Evolutionary conservation across 768 basidiomycete species (phyloP).

Genomic region (Mycena capillaripes): DNA sequence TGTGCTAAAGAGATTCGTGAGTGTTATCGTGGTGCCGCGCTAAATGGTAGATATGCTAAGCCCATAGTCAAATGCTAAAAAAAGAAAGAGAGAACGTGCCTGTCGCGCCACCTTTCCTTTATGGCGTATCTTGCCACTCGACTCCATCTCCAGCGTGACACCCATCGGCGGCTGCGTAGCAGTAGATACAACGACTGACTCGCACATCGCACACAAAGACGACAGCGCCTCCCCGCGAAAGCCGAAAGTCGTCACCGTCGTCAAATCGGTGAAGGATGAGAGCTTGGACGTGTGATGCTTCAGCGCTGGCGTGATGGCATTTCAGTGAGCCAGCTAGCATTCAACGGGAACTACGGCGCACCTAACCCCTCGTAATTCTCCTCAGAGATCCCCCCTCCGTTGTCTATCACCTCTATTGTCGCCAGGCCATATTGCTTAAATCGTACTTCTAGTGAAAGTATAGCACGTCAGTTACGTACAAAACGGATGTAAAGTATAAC

Average conservation of each 20-base stretch:
- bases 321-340: neutral
- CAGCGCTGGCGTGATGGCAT: slow-evolving; percentile 63
- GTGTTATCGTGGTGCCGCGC: slow-evolving; percentile 88
- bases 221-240: slow-evolving; percentile 97
- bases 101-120: slow-evolving; percentile 80
- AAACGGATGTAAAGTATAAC: slow-evolving; percentile 36
- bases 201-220: slow-evolving; percentile 89
- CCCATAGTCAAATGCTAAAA: neutral
- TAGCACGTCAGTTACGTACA: slow-evolving; percentile 1
- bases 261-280: slow-evolving; percentile 78
- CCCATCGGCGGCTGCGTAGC: slow-evolving; percentile 87
- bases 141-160: slow-evolving; percentile 79
- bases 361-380: slow-evolving; percentile 86
- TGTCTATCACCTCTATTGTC: slow-evolving; percentile 90
- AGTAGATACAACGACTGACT: slow-evolving; percentile 79
- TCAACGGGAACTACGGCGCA: slow-evolving; percentile 49
- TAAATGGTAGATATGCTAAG: slow-evolving; percentile 45
- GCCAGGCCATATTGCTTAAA: slow-evolving; percentile 91
- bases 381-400: slow-evolving; percentile 88
- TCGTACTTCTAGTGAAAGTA: slow-evolving; percentile 81
- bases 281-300: slow-evolving; percentile 98
- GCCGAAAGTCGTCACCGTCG: slow-evolving; percentile 85
- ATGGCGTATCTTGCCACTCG: slow-evolving; percentile 70
- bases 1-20: slow-evolving; percentile 81
- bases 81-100: slow-evolving; percentile 55